These are phyloP conservation scores for Peniophora sp. DNA, from an alignment of 1,284 basidiomycete species.

Conservation along the genomic window DNA sequence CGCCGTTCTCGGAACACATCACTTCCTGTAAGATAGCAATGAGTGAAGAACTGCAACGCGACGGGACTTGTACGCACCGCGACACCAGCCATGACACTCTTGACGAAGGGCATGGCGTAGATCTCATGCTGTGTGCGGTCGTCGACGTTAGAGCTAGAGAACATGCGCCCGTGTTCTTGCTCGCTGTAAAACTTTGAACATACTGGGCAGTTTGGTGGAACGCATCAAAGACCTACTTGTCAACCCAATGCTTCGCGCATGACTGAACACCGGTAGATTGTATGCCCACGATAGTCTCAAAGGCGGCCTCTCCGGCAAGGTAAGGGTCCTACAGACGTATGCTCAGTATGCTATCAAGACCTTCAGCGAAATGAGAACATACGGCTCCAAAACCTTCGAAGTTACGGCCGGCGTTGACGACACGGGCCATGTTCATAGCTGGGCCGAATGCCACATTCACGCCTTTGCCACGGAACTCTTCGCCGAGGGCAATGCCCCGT, in stretches of 20 bases:
- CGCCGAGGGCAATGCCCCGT: constrained; percentile 70
- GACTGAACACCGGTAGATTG: constrained; percentile 69
- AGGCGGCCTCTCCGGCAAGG: constrained; percentile 63
- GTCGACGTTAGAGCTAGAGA: constrained; percentile 59
- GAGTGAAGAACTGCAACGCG: too few species aligned
- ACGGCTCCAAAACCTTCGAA: constrained; percentile 78
- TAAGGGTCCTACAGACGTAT: constrained; percentile 35
- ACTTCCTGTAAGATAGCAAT: constrained; percentile 23
- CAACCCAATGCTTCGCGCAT: constrained; percentile 72
- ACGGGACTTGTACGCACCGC: constrained; percentile 25
- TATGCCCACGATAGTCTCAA: constrained; percentile 69
- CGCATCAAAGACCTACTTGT: constrained; percentile 40
- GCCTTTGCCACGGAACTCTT: constrained; percentile 75
- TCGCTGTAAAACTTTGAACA: constrained; percentile 31
- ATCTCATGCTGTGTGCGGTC: constrained; percentile 74
- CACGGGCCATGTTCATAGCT: constrained; percentile 67
- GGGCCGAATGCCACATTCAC: constrained; percentile 63
- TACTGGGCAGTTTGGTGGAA: neutral
- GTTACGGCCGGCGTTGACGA: constrained; percentile 64
- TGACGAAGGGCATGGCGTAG: constrained; percentile 67
- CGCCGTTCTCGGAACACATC: constrained; percentile 70
- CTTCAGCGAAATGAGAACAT: too few species aligned
- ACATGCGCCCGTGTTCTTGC: constrained; percentile 55
- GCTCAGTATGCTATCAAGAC: neutral
- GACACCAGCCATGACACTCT: constrained; percentile 70